A percentile compares a stretch with the other conserved stretches of the same genome.
These are phyloP conservation scores for Ascochyta koolunga DNA, from an alignment of 2,329 filamentous ascomycete genomes.

Conservation along the genomic window DNA sequence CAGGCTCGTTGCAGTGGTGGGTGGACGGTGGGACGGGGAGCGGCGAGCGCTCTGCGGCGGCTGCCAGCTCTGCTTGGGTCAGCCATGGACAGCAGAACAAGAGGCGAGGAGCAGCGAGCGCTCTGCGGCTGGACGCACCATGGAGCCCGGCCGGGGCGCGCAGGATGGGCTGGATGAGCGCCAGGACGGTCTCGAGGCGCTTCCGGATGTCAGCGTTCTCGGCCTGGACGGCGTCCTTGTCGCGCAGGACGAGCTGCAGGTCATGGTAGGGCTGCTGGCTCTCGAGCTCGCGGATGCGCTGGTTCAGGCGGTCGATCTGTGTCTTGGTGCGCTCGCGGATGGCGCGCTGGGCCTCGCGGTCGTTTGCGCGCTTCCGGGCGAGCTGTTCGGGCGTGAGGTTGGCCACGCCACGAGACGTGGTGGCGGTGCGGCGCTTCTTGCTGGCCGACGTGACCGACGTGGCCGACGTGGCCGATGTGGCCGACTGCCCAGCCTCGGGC, in stretches of 20 bases:
- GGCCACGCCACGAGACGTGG: constrained; percentile 74
- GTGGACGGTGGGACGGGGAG: constrained; percentile 41
- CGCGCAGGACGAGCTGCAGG: constrained; percentile 73
- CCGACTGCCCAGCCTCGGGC: constrained; percentile 20
- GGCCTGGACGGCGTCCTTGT: constrained; percentile 77
- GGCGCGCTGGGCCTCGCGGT: constrained; percentile 83
- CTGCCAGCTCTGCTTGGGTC: constrained; percentile 51
- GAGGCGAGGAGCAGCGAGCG: no score
- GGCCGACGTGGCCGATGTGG: no score
- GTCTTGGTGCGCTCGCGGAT: constrained; percentile 82
- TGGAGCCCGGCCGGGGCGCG: constrained; percentile 50
- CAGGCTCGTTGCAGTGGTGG: constrained; percentile 12
- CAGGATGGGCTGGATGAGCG: constrained; percentile 67
- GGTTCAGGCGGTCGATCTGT: constrained; percentile 77
- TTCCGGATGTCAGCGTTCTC: constrained; percentile 81
- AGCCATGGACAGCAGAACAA: background rate
- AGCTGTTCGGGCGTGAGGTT: constrained; percentile 88
- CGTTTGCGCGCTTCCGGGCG: constrained; percentile 88
- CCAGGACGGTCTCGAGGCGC: constrained; percentile 69
- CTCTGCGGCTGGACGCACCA: constrained; percentile 41
- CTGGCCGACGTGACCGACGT: no score
- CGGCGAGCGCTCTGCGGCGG: constrained; percentile 55
- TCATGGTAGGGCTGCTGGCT: constrained; percentile 84
- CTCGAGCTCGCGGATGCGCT: constrained; percentile 75
- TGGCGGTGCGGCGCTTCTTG: constrained; percentile 46